Evolutionary conservation across 352 stramenopile genomes (phyloP).

Genomic region (Phytophthora citrophthora): DNA sequence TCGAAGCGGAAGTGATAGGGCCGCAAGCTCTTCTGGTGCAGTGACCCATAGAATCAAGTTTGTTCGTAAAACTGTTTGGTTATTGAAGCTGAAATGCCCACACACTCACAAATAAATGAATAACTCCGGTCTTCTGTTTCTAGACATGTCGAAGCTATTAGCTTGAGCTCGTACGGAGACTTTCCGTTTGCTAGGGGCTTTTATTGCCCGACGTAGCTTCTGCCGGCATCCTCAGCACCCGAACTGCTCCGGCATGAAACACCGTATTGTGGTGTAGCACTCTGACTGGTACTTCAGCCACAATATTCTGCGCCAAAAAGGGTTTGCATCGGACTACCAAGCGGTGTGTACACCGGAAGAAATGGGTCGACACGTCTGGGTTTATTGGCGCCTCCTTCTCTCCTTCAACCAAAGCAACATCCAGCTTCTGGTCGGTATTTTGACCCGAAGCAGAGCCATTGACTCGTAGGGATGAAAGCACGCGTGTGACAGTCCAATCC

Average conservation of each 20-base stretch:
- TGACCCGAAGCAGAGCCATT: slow-evolving; percentile 14
- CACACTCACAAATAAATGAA: background rate
- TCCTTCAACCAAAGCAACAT: slow-evolving; percentile 26
- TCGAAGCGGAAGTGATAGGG: slow-evolving; percentile 55
- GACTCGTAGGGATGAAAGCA: slow-evolving; percentile 30
- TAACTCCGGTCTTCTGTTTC: background rate
- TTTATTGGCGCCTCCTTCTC: slow-evolving; percentile 28
- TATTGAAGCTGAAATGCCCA: background rate
- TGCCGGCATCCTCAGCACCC: slow-evolving; percentile 18
- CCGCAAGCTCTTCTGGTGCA: slow-evolving; percentile 39
- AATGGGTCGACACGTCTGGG: slow-evolving; percentile 28
- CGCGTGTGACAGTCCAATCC: slow-evolving; percentile 25
- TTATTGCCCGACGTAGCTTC: slow-evolving; percentile 23
- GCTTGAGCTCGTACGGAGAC: slow-evolving; percentile 9
- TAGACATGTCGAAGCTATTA: background rate
- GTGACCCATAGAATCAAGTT: slow-evolving; percentile 6
- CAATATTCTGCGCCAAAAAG: slow-evolving; percentile 25
- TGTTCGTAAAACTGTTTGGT: no score
- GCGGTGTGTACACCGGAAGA: slow-evolving; percentile 39
- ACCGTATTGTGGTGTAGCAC: slow-evolving; percentile 33
- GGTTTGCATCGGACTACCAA: slow-evolving; percentile 41
- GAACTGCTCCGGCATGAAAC: slow-evolving; percentile 7
- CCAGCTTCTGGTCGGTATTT: slow-evolving; percentile 14
- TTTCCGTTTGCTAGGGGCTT: slow-evolving; percentile 13
- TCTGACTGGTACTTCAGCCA: slow-evolving; percentile 28